Base-by-base conservation (phyloP, 176 grass and related monocot species). In the Hsuehochloa calcarea region DNA sequence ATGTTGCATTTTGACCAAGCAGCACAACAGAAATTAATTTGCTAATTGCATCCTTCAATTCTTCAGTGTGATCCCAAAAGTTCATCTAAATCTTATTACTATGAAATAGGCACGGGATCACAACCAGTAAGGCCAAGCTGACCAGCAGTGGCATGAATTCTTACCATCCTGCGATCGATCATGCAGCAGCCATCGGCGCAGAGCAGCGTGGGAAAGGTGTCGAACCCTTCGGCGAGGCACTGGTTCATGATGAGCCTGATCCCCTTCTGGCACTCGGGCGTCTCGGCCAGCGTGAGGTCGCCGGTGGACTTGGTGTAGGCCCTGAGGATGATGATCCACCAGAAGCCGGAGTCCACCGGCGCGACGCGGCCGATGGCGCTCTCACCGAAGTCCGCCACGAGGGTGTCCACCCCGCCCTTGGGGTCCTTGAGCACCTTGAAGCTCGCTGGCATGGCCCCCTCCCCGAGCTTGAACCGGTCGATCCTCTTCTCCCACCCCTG, bases 261-360 rank as follows among this genome's bases (percentile, higher is more conserved):
- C 29, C 95, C 92, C 74, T 89, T 88, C 84, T 97, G 95, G 84
- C 90, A 97, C 67, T 90, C 84, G 51, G 88, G 68, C 34, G 70
- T 85, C 78, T 97, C 95, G 29, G 92, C 92, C 25, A 97, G 83
- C 9, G 88, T 39, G 16, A 62, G 19, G 70, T 97, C 95, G 56
- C 95, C 92, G 13, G 95, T 94, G 40, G 95, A 97, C 86, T 97
- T 97, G 60, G 95, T 97, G 82, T 97, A 97, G 13, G 92, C 95
- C 5, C 95, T 27, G 10, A 97, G 92, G 43, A 97, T 37, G 83
- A 97, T 94, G 84, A 97, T 93, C 95, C 95, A 97, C 95, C 92
- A 97, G 86, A 97, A 97, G 1, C 95, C 95, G 15, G 95, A 97
- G 79, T 97, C 95, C 6, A 92, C 95, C 2, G 95, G 95, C 54